Base-by-base conservation (phyloP, 208 protist genomes). In the Leishmania arabica region DNA sequence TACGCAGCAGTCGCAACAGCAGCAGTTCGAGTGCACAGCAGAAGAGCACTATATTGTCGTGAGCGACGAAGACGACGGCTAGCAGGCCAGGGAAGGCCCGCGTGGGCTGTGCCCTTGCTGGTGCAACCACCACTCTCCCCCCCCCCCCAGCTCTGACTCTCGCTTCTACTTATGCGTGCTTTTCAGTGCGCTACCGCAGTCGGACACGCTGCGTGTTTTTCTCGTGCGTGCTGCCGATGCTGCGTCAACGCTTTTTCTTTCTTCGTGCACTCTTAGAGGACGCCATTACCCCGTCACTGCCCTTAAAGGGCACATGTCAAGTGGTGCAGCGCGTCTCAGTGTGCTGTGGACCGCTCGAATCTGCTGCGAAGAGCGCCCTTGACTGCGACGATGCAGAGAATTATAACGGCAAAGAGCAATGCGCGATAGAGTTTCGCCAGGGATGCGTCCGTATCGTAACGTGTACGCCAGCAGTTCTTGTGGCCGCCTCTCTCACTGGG, bases 31-130 rank as follows among this genome's bases (percentile, higher is more conserved):
- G 24, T 53, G 60, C 3, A 78, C 51, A 0, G 37, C 60, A 4
- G 69, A 60, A 34, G 82, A 85, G 8, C 21, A 78, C 17, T 73
- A 65, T 19, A n/a, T 82, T 19, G 72, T 78, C 7, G 21, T 81
- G 40, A 85, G 82, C 76, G 80, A 79, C 42, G 68, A 79, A 13
- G 82, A 85, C 19, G 71, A 78, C 3, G 42, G 7, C 45, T 73
- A 49, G 34, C 8, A 73, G 2, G 40, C n/a, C 51, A 72, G n/a
- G 13, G 2, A 21, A n/a, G 54, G 11, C 21, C 27, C 13, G n/a
- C 11, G 31, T 53, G 19, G 1, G 27, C 0, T 62, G 37, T 42
- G 13, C 0, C 53, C 47, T 19, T 54, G n/a, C 40, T 66, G 4
- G 5, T 21, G 11, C 5, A 17, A 11, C n/a, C 31, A 45, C 42